A percentile compares a stretch with the other conserved stretches of the same genome.
These are phyloP conservation scores for Hypoxylon intermedium DNA, from an alignment of 495 filamentous ascomycete species.

Conservation along the genomic window DNA sequence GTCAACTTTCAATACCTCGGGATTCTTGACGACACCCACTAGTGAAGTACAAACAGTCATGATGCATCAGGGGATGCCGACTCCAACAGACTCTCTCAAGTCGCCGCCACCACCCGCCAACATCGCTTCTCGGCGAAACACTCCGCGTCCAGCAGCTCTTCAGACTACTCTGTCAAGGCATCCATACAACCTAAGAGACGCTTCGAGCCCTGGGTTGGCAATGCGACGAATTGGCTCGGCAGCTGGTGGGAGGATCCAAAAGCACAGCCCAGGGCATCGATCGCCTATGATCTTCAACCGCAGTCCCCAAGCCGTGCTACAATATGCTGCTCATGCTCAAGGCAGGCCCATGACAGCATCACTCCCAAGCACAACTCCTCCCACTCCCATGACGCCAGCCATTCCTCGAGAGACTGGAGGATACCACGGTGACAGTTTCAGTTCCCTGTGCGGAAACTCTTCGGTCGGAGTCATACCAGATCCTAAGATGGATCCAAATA, in stretches of 20 bases:
- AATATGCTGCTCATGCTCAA: constrained; percentile 46
- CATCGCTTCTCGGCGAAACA: constrained; percentile 57
- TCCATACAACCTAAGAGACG: constrained; percentile 45
- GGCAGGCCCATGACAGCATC: constrained; percentile 24
- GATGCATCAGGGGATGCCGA: constrained; percentile 28
- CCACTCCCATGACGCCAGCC: constrained; percentile 50
- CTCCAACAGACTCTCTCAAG: constrained; percentile 50
- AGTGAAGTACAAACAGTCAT: constrained; percentile 12
- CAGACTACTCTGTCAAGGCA: constrained; percentile 45
- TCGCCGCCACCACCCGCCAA: constrained; percentile 57
- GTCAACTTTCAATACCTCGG: constrained; percentile 15
- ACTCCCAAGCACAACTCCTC: constrained; percentile 35
- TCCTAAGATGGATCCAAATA: constrained; percentile 46
- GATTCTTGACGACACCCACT: constrained; percentile 17
- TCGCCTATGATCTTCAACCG: constrained; percentile 54
- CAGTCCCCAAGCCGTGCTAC: constrained; percentile 51
- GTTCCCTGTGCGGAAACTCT: constrained; percentile 40
- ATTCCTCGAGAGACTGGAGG: constrained; percentile 43
- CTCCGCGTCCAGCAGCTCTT: constrained; percentile 52
- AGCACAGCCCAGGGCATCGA: constrained; percentile 47
- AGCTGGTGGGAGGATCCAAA: constrained; percentile 52
- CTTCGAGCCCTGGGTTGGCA: constrained; percentile 45
- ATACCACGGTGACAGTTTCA: constrained; percentile 43
- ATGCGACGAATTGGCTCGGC: constrained; percentile 58
- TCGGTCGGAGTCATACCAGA: constrained; percentile 35